These are phyloP conservation scores for Rhytidiadelphus loreus DNA, from an alignment of 225 moss, liverwort and hornwort species.

Conservation along the genomic window DNA sequence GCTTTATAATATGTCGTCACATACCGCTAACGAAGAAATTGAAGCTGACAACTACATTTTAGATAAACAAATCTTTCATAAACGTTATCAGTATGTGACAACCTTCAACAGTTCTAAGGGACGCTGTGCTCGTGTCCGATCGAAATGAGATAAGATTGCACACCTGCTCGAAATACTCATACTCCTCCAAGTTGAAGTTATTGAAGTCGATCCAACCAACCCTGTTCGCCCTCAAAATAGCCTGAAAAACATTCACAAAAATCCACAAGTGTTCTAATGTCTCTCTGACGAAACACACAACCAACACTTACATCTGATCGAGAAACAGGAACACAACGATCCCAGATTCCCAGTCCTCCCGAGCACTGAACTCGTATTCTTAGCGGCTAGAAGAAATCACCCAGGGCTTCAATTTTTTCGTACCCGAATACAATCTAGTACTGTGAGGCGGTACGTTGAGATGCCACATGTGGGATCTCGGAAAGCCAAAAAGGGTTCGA, in stretches of 20 bases:
- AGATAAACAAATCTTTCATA: background rate
- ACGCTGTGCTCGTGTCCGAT: background rate
- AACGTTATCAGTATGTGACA: no score
- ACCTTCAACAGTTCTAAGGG: background rate
- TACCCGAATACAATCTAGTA: conserved; percentile 81
- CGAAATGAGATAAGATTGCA: background rate
- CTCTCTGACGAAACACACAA: background rate
- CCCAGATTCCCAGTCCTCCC: background rate
- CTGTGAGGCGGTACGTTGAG: conserved; percentile 87
- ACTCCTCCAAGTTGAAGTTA: conserved; percentile 94
- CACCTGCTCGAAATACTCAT: conserved; percentile 98
- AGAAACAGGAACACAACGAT: background rate
- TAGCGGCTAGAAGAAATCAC: background rate
- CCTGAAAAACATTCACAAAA: conserved; percentile 25
- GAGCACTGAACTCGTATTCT: background rate
- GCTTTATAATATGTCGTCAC: background rate
- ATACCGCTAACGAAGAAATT: background rate
- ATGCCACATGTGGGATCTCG: conserved; percentile 94
- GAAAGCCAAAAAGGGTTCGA: conserved; percentile 82
- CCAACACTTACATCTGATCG: background rate
- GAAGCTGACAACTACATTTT: background rate
- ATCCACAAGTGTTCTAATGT: background rate
- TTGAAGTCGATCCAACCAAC: conserved; percentile 95
- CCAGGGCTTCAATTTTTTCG: background rate
- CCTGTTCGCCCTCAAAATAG: conserved; percentile 60